phyloP scores from a whole-genome alignment of 106 monocot species.

The Posidonia australis region DNA sequence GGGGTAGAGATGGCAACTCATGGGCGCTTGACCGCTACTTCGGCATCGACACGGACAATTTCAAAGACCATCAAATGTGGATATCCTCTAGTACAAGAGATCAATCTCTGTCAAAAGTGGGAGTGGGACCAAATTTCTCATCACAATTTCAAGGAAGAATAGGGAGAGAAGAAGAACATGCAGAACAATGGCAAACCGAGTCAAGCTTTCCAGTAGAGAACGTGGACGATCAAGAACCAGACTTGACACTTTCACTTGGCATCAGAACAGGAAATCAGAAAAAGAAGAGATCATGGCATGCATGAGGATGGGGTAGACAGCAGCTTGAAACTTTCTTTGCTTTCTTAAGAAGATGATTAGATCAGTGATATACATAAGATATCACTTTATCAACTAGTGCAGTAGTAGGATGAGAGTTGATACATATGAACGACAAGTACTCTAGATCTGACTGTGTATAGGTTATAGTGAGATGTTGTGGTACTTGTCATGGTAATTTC shows the following conservation, averaged over 20 bases:
- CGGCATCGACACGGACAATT: too few species aligned
- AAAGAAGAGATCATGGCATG: neutral
- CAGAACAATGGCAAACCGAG: too few species aligned
- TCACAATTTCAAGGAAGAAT: too few species aligned
- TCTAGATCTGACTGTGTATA: slow-evolving; percentile 10
- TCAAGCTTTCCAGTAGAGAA: neutral
- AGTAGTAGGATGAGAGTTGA: neutral
- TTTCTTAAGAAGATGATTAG: too few species aligned
- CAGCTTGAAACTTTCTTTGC: slow-evolving; percentile 2
- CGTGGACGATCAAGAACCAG: neutral
- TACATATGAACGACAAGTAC: slow-evolving; percentile 7
- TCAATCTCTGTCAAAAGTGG: too few species aligned
- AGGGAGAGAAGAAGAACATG: too few species aligned
- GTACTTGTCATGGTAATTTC: slow-evolving; percentile 12
- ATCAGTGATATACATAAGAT: too few species aligned
- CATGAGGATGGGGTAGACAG: neutral
- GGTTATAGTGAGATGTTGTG: slow-evolving; percentile 17
- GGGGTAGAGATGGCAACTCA: too few species aligned
- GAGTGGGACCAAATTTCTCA: too few species aligned
- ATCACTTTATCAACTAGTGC: neutral
- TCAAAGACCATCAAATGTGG: too few species aligned
- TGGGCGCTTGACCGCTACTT: too few species aligned
- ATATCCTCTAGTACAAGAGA: too few species aligned
- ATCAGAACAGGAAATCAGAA: neutral
- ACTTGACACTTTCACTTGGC: slow-evolving; percentile 12